Evolutionary conservation across 2,329 filamentous ascomycete species (phyloP).

Genomic region (Scleromitrula shiraiana): DNA sequence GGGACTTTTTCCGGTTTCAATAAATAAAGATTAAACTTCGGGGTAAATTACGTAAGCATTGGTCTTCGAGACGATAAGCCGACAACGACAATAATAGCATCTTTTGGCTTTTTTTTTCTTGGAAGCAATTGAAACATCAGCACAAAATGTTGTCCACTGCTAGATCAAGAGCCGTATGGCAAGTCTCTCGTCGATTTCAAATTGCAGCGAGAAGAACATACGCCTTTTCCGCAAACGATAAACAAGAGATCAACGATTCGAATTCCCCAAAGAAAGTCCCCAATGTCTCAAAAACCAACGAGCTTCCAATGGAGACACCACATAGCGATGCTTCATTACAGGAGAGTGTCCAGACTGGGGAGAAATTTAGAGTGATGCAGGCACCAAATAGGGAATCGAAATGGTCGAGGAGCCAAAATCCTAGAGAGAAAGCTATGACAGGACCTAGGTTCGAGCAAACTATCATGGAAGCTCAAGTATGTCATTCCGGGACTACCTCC

Average conservation of each 20-base stretch:
- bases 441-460: constrained; percentile 97
- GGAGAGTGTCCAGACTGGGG: constrained; percentile 42
- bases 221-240: constrained; percentile 44
- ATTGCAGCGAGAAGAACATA: constrained; percentile 21
- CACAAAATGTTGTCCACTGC: constrained; percentile 38
- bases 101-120: not conserved
- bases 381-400: constrained; percentile 75
- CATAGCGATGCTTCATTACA: constrained; percentile 44
- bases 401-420: constrained; percentile 83
- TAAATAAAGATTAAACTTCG: constrained; percentile 4
- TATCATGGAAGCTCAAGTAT: constrained; percentile 83
- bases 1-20: constrained; percentile 2
- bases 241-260: constrained; percentile 31
- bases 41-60: constrained; percentile 6
- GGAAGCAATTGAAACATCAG: constrained; percentile 22
- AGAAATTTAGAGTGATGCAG: constrained; percentile 41
- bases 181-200: constrained; percentile 31
- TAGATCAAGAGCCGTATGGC: constrained; percentile 33
- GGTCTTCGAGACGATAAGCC: not conserved
- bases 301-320: constrained; percentile 41
- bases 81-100: constrained; percentile 2
- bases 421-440: constrained; percentile 76
- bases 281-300: constrained; percentile 56
- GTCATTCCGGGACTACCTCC: constrained; percentile 21
- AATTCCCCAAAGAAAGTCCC: constrained; percentile 38